Evolutionary conservation across 2,329 filamentous ascomycete species (phyloP), one percentile per base, ranked within the genome.

Genomic region (Aspergillus pseudotamarii): DNA sequence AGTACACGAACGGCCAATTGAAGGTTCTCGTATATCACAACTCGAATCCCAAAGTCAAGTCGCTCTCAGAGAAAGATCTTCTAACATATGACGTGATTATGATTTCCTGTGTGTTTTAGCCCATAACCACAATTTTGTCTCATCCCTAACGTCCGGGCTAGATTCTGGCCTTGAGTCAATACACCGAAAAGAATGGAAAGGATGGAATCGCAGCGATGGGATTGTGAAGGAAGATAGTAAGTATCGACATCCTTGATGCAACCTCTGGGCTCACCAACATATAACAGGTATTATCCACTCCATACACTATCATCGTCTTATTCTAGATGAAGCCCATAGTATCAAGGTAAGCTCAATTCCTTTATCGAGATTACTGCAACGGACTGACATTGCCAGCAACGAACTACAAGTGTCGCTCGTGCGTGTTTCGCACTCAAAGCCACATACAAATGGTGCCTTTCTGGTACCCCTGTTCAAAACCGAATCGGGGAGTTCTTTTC

Each of bases 401-500:
- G 94, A 64, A 93, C 89, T 26, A 96, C 94, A 10, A 92, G 94
- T 81, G 95, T 95, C 14, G 95, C 95, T 26, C 96, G 92, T 78
- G 94, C 95, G 46, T 98, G 94, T 76, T 98, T 98, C 75, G 93
- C 94, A 1, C 83, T 99, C 48, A 89, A 93, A 64, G 91, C 91
- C 21, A 88, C 86, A 21, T 97, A 95, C 79, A 96, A 96, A 71
- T 98, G 95, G 93, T 99, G 95, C 75, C 83, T 99, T 63, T 95
- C 92, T 19, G 95, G 95, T 10, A 99, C 95, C 1, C 95, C 95
- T 0, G 88, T 99, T 1, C 95, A 99, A 77, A 99, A 98, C 74
- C 91, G 94, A 59, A 98, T 98, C 68, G 94, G 95, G 72, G 94
- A 98, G 76, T 96, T 97, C 77, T 97, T 98, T 79, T 98, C 94